These are phyloP conservation scores for Septoria linicola DNA, from an alignment of 2,329 filamentous ascomycete genomes.

Conservation along the genomic window DNA sequence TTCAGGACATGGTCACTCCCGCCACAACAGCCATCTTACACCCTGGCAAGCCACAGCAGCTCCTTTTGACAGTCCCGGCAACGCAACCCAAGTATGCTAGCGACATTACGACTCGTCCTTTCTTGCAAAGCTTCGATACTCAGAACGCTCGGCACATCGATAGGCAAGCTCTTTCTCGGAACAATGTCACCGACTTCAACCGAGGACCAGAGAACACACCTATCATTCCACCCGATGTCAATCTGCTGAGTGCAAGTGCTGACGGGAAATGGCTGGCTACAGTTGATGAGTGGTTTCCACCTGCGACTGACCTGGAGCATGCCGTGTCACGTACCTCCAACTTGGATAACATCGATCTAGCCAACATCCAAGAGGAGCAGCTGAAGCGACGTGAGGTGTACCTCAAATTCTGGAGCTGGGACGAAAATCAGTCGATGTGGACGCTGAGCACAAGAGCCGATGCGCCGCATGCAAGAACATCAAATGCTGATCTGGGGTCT, in stretches of 20 bases:
- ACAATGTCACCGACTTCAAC: conserved; percentile 80
- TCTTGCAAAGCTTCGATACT: conserved; percentile 85
- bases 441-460: conserved; percentile 81
- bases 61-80: conserved; percentile 53
- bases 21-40: conserved; percentile 41
- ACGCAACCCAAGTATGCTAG: conserved; percentile 45
- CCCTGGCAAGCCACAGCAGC: conserved; percentile 41
- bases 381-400: conserved; percentile 66
- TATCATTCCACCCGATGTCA: conserved; percentile 75
- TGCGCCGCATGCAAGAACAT: conserved; percentile 63
- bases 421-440: conserved; percentile 56
- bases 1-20: conserved; percentile 15
- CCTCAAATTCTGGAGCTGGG: conserved; percentile 86
- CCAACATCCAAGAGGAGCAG: conserved; percentile 43
- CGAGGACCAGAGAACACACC: conserved; percentile 68
- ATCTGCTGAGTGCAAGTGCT: conserved; percentile 69
- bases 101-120: conserved; percentile 50
- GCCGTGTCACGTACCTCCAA: conserved; percentile 42
- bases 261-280: conserved; percentile 90
- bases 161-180: conserved; percentile 86
- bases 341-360: conserved; percentile 33
- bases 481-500: conserved; percentile 18
- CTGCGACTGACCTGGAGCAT: conserved; percentile 64
- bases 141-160: conserved; percentile 71
- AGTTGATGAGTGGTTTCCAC: conserved; percentile 85